Evolutionary conservation across 345 rosid genomes (phyloP), one percentile per base, ranked within the genome.

Genomic region (Aquilaria malaccensis): DNA sequence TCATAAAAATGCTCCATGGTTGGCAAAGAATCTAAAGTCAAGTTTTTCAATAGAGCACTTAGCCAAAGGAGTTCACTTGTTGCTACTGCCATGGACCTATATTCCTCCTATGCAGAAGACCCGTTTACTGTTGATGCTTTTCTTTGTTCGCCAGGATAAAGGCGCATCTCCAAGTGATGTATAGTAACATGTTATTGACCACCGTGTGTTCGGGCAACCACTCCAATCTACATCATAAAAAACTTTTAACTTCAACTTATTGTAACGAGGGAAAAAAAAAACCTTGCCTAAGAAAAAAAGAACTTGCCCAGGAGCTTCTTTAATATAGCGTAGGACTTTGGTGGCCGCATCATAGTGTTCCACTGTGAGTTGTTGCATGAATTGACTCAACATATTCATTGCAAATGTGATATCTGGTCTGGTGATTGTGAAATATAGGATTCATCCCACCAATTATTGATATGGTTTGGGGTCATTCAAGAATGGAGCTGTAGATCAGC

Each of bases 191-290:
- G 53, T 70, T 0, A n/a, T n/a, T 2, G 74, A 64, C 2, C 50
- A 47, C 11, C 67, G 43, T 0, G 50, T 41, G 12, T 33, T 4
- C 2, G 55, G 67, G 37, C 67, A 68, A 0, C 63, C n/a, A 2
- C 59, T 58, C 63, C 63, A 58, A 50, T 69, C 60, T 4, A 54
- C 32, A 10, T 69, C 68, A 22, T n/a, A 50, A 52, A 58, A 69
- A 11, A 45, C 62, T 4, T 11, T 6, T 0, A 56, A 30, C 1
- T 33, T 54, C 30, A 11, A n/a, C 7, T 14, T 13, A 45, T 6
- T n/a, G 22, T 22, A 22, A 1, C 22, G 22, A 22, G 22, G 22
- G 22, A 22, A 22, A 22, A 22, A 22, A 22, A 22, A 22, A 22
- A 22, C 22, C 1, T 41, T 2, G 1, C 32, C 9, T 7, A 45